Conservation (phyloP, 2,329 filamentous ascomycete genomes). For the Emydomyces testavorans region DNA sequence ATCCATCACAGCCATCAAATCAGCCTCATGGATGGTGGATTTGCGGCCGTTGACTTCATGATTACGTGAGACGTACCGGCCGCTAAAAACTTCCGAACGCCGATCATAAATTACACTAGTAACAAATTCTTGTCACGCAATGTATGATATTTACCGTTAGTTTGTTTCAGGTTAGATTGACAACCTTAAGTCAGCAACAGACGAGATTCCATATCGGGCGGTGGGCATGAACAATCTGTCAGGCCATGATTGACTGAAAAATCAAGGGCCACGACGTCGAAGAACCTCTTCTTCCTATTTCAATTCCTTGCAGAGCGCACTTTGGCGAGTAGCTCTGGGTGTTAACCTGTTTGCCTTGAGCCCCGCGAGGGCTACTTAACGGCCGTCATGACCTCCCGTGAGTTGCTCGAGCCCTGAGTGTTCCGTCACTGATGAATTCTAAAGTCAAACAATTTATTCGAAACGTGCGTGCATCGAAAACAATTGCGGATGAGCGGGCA, state of each 20-base stretch:
- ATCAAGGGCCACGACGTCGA: not conserved
- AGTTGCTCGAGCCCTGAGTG: conserved; percentile 23
- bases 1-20: too few species aligned
- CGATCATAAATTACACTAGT: not conserved
- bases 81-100: not conserved
- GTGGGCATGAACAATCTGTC: too few species aligned
- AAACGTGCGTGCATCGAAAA: conserved; percentile 96
- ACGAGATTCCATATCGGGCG: too few species aligned
- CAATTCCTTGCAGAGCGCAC: not conserved
- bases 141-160: not conserved
- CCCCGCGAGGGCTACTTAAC: conserved; percentile 39
- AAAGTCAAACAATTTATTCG: conserved; percentile 99
- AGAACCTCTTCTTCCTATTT: not conserved
- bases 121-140: too few species aligned
- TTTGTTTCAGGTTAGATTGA: conserved; percentile 1
- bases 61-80: too few species aligned
- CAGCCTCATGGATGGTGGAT: too few species aligned
- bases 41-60: too few species aligned
- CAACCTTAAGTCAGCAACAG: too few species aligned
- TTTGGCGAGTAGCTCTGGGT: conserved; percentile 6
- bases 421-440: conserved; percentile 21
- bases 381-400: conserved; percentile 49
- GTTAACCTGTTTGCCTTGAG: conserved; percentile 14
- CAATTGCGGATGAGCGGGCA: conserved; percentile 94
- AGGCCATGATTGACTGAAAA: not conserved